Percentiles rank a stretch among this genome's conserved stretches.
Evolutionary conservation across 2,329 filamentous ascomycete genomes (phyloP).

Genomic region (Paecilomyces variotii): DNA sequence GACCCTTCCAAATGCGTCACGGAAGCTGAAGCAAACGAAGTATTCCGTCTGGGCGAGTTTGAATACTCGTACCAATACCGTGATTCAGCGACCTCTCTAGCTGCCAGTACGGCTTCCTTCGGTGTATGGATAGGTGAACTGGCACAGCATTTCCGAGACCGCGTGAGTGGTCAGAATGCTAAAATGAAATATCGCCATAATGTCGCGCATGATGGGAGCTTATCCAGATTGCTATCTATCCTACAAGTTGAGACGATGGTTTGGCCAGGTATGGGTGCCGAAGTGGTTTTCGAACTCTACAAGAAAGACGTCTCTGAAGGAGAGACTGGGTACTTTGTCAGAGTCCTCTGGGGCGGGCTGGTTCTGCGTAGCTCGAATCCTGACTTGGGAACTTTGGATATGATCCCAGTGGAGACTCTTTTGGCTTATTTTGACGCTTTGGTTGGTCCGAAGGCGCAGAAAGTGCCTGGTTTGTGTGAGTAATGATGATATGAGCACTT

Average conservation of each 20-base stretch:
- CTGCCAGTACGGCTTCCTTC: conserved; percentile 52
- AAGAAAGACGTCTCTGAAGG: conserved; percentile 21
- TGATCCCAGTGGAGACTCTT: conserved; percentile 59
- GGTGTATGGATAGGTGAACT: conserved; percentile 71
- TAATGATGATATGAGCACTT: background rate
- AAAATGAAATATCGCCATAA: conserved; percentile 60
- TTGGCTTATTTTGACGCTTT: conserved; percentile 65
- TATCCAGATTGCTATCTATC: conserved; percentile 59
- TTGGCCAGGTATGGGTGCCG: conserved; percentile 76
- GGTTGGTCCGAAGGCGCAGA: conserved; percentile 46
- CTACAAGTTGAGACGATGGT: conserved; percentile 69
- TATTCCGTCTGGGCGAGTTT: conserved; percentile 70
- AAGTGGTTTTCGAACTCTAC: conserved; percentile 71
- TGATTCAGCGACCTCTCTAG: conserved; percentile 54
- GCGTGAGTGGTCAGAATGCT: conserved; percentile 33
- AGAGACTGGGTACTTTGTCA: conserved; percentile 42
- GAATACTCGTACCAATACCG: conserved; percentile 76
- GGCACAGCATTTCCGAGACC: conserved; percentile 54
- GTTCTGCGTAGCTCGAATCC: conserved; percentile 62
- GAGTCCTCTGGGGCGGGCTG: conserved; percentile 64
- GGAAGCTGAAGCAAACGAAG: conserved; percentile 54
- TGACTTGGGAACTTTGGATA: conserved; percentile 58
- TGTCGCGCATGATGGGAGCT: conserved; percentile 69
- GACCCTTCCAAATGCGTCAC: conserved; percentile 49
- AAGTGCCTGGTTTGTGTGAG: conserved; percentile 33